A percentile compares a stretch with the other conserved stretches of the same genome.
Evolutionary conservation across 2,329 filamentous ascomycete species (phyloP).

Genomic region (Penicillium sclerotiorum): DNA sequence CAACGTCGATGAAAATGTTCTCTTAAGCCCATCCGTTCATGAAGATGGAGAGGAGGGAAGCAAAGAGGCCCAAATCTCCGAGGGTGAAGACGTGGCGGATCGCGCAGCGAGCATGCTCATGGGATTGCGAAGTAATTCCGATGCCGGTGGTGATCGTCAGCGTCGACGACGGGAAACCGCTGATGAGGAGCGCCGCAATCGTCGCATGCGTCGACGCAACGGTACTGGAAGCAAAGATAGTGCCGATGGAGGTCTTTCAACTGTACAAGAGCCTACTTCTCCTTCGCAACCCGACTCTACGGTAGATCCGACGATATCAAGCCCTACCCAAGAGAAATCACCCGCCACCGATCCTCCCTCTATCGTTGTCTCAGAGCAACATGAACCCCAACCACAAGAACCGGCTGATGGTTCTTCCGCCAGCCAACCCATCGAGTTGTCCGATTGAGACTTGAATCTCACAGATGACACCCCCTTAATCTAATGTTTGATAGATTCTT

Average conservation of each 20-base stretch:
- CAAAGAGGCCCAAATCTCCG: constrained; percentile 44
- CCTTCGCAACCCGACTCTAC: constrained; percentile 27
- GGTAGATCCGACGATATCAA: constrained; percentile 26
- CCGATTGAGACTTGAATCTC: constrained; percentile 21
- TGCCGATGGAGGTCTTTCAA: constrained; percentile 34
- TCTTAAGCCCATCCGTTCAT: constrained; percentile 54
- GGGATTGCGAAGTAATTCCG: constrained; percentile 69
- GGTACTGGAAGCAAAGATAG: constrained; percentile 46
- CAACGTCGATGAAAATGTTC: constrained; percentile 35
- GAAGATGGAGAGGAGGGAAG: constrained; percentile 38
- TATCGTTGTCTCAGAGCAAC: constrained; percentile 42
- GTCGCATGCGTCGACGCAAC: constrained; percentile 69
- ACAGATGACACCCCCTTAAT: constrained; percentile 23
- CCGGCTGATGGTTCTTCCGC: constrained; percentile 25
- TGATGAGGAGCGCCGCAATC: constrained; percentile 72
- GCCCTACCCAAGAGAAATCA: constrained; percentile 26
- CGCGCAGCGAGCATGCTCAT: constrained; percentile 82
- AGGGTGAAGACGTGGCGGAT: constrained; percentile 76
- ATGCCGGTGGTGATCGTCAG: constrained; percentile 60
- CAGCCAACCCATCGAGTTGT: constrained; percentile 28
- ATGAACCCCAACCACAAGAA: constrained; percentile 23
- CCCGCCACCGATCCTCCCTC: constrained; percentile 32
- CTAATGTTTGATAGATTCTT: constrained; percentile 39
- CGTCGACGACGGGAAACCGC: constrained; percentile 72
- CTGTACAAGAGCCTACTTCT: constrained; percentile 37